phyloP scores from a whole-genome alignment of 108 stramenopile genomes.

The Pseudonitzschia delicatissima region DNA sequence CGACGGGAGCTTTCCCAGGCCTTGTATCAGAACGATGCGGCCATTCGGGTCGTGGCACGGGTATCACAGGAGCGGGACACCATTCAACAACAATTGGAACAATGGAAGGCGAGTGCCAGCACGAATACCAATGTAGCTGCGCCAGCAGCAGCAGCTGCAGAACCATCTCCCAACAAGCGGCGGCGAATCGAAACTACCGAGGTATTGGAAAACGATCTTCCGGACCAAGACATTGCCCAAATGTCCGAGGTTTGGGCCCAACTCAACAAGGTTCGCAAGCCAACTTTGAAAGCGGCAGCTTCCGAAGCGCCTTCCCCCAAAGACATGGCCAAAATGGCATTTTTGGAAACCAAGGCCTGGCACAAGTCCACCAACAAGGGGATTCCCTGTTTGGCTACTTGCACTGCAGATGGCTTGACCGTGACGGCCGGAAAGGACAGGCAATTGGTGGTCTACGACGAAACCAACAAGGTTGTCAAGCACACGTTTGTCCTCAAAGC shows the following conservation, averaged over 20 bases:
- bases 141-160: neutral
- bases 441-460: conserved; percentile 64
- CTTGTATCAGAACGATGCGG: conserved; percentile 96
- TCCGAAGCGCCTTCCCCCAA: conserved; percentile 32
- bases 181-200: conserved; percentile 2
- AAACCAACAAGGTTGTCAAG: conserved; percentile 35
- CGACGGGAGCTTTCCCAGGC: conserved; percentile 83
- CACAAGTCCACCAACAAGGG: conserved; percentile 66
- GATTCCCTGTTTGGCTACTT: conserved; percentile 20
- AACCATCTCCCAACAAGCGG: conserved; percentile 19
- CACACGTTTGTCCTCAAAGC: conserved; percentile 33
- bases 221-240: conserved; percentile 34
- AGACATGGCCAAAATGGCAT: conserved; percentile 23
- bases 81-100: conserved; percentile 52
- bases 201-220: conserved; percentile 36
- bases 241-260: conserved; percentile 59
- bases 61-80: conserved; percentile 87
- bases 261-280: conserved; percentile 49
- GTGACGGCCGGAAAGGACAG: conserved; percentile 74
- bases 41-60: conserved; percentile 91
- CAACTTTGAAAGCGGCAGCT: conserved; percentile 32
- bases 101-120: conserved; percentile 33
- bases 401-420: conserved; percentile 13
- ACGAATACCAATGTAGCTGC: neutral
- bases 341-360: conserved; percentile 29